phyloP scores from a whole-genome alignment of 495 filamentous ascomycete species.

The Hypoxylon fuscum region DNA sequence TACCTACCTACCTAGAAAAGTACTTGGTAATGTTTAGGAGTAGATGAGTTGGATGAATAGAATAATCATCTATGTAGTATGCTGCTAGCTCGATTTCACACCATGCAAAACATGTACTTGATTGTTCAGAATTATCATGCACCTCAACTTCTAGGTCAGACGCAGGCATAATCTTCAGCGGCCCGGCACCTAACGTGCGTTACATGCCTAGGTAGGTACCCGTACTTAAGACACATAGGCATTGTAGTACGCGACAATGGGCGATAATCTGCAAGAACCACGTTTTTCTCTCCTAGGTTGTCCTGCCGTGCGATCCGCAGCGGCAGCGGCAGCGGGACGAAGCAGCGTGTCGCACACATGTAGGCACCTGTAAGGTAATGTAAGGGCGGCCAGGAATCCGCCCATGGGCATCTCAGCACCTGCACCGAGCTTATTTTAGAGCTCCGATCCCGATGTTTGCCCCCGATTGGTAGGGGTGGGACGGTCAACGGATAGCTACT shows the following conservation, averaged over 20 bases:
- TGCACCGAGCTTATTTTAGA: neutral
- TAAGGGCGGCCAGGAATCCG: neutral
- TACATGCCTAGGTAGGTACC: too few relatives aligned
- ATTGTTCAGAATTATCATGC: too few relatives aligned
- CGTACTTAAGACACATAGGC: neutral
- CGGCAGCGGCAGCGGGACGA: neutral
- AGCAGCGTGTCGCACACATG: neutral
- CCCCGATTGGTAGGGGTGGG: neutral
- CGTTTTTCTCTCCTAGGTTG: neutral
- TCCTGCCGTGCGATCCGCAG: constrained; percentile 1
- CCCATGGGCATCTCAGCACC: neutral
- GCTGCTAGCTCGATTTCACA: too few relatives aligned
- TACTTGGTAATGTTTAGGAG: too few relatives aligned
- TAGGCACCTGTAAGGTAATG: neutral
- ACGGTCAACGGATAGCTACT: neutral
- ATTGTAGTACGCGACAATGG: neutral
- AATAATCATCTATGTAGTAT: too few relatives aligned
- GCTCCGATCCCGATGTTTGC: neutral
- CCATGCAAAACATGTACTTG: too few relatives aligned
- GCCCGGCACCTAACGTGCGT: too few relatives aligned
- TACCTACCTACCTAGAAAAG: too few relatives aligned
- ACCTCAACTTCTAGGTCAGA: too few relatives aligned
- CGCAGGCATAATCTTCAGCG: too few relatives aligned
- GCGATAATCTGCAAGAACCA: neutral
- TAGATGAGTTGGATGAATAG: too few relatives aligned